A percentile compares a stretch with the other conserved stretches of the same genome.
These are phyloP conservation scores for Teratosphaeria gauchensis DNA, from an alignment of 2,329 filamentous ascomycete species.

Conservation along the genomic window DNA sequence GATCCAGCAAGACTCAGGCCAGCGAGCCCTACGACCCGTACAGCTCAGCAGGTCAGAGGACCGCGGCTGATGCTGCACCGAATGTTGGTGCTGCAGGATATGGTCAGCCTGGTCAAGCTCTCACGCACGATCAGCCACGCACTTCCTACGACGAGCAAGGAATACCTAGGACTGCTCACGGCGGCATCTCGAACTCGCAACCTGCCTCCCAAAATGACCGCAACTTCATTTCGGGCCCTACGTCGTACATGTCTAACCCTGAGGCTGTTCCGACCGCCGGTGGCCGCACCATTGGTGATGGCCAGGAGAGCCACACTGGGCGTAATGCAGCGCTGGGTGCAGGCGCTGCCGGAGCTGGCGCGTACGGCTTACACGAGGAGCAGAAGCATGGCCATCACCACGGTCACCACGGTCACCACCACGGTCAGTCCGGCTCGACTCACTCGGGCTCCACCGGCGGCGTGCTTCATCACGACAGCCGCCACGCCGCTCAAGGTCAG, in stretches of 20 bases:
- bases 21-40: constrained; percentile 11
- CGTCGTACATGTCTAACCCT: constrained; percentile 8
- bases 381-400: constrained; percentile 4
- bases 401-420: neutral
- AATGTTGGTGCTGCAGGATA: neutral
- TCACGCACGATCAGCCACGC: neutral
- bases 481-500: neutral
- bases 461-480: neutral
- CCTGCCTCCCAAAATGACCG: constrained; percentile 8
- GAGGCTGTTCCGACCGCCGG: constrained; percentile 21
- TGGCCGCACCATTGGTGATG: constrained; percentile 9
- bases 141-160: neutral
- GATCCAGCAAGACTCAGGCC: neutral
- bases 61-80: constrained; percentile 6
- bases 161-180: neutral
- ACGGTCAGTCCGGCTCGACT: neutral
- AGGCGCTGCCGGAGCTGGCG: constrained; percentile 16
- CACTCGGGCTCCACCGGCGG: neutral
- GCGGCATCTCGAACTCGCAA: constrained; percentile 4
- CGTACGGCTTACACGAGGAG: constrained; percentile 17
- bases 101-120: neutral
- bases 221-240: constrained; percentile 4
- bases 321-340: constrained; percentile 21
- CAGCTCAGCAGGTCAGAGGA: constrained; percentile 9
- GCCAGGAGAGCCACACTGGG: constrained; percentile 11